phyloP scores from a whole-genome alignment of 2,329 filamentous ascomycete genomes.

The Albophoma yamanashiensis region DNA sequence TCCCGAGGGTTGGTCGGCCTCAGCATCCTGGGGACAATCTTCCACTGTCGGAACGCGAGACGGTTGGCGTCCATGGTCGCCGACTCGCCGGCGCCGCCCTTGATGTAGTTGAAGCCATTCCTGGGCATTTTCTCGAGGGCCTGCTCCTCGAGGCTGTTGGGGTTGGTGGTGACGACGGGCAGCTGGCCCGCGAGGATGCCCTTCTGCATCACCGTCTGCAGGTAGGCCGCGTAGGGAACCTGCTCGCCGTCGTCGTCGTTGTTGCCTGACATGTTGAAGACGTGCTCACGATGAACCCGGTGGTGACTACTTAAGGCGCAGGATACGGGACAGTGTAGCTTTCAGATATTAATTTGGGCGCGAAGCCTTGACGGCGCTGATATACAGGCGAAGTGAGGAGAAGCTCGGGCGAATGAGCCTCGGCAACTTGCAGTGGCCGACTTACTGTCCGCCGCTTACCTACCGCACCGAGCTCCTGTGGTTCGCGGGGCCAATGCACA shows the following conservation, averaged over 20 bases:
- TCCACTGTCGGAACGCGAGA: slow-evolving; percentile 42
- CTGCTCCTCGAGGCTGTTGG: slow-evolving; percentile 43
- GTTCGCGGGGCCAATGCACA: not conserved
- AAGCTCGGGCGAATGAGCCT: not conserved
- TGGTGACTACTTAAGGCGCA: not conserved
- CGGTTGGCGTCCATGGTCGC: slow-evolving; percentile 51
- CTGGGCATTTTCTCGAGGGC: slow-evolving; percentile 36
- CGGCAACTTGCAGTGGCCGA: not conserved
- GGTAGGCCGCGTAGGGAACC: slow-evolving; percentile 28
- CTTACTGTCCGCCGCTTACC: not conserved
- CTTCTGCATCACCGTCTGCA: slow-evolving; percentile 37
- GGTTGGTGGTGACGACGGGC: slow-evolving; percentile 47
- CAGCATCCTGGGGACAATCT: slow-evolving; percentile 42
- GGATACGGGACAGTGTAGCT: too few relatives aligned
- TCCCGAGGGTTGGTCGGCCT: slow-evolving; percentile 31
- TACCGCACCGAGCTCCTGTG: not conserved
- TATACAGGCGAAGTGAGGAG: not conserved
- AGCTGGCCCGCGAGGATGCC: slow-evolving; percentile 36
- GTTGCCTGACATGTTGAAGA: slow-evolving; percentile 8
- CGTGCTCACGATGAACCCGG: not conserved
- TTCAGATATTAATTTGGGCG: not conserved
- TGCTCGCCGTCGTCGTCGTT: slow-evolving; percentile 7
- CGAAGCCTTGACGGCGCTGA: not conserved
- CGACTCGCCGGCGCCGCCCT: slow-evolving; percentile 50
- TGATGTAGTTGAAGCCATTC: slow-evolving; percentile 47